These are phyloP conservation scores for Exophiala sp. DNA, from an alignment of 2,329 filamentous ascomycete genomes.

Conservation along the genomic window DNA sequence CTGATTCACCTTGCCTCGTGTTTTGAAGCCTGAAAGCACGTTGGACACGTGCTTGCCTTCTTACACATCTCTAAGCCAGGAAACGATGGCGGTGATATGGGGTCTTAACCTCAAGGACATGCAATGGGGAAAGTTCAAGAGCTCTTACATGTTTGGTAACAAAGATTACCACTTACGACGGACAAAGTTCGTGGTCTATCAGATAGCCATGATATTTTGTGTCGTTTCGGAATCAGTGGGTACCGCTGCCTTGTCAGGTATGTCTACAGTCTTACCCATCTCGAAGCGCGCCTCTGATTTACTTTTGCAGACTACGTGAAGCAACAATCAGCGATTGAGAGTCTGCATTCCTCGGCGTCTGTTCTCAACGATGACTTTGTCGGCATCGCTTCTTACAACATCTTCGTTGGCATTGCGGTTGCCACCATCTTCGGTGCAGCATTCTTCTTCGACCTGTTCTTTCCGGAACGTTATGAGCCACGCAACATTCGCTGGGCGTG, in stretches of 20 bases:
- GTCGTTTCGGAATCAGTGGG: constrained; percentile 57
- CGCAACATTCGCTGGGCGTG: constrained; percentile 51
- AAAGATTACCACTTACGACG: constrained; percentile 53
- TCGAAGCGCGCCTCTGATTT: neutral
- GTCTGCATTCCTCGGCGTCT: constrained; percentile 37
- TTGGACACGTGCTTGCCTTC: neutral
- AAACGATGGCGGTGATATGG: constrained; percentile 51
- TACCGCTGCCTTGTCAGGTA: constrained; percentile 54
- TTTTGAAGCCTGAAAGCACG: neutral
- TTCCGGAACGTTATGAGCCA: constrained; percentile 54
- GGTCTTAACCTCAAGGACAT: constrained; percentile 56
- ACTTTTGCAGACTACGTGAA: constrained; percentile 49
- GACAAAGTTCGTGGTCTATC: constrained; percentile 59
- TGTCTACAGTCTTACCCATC: constrained; percentile 14
- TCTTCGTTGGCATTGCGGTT: constrained; percentile 56
- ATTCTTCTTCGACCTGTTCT: constrained; percentile 62
- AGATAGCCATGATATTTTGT: constrained; percentile 57
- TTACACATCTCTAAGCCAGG: neutral
- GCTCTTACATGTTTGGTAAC: constrained; percentile 55
- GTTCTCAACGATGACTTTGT: constrained; percentile 56
- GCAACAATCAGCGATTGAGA: constrained; percentile 49
- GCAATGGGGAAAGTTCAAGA: constrained; percentile 57
- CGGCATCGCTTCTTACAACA: constrained; percentile 56
- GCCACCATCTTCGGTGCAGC: constrained; percentile 57
- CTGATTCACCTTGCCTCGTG: neutral